Evolutionary conservation across 768 basidiomycete genomes (phyloP).

Genomic region (Psilocybe azurescens): DNA sequence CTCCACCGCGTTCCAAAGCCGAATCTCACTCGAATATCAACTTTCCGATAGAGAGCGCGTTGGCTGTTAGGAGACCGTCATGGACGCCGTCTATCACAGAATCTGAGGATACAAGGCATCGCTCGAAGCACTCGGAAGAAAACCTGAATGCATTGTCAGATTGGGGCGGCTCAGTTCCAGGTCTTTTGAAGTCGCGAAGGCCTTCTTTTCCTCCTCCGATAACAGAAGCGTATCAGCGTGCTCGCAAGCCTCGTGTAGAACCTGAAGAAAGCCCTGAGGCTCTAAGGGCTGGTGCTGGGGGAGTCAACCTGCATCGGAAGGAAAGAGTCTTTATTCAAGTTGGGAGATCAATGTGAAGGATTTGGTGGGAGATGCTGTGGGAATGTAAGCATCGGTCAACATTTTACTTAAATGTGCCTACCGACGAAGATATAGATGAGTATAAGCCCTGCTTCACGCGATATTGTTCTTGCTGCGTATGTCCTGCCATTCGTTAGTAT

Average conservation of each 20-base stretch:
- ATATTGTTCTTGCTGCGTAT: constrained; percentile 90
- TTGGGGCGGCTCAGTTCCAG: constrained; percentile 18
- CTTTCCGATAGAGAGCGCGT: not conserved
- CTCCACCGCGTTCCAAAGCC: constrained; percentile 12
- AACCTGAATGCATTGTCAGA: constrained; percentile 12
- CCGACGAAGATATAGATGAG: constrained; percentile 67
- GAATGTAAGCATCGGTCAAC: constrained; percentile 56
- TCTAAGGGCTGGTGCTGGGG: not conserved
- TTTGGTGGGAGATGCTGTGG: constrained; percentile 85
- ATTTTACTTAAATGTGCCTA: not conserved
- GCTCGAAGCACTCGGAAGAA: constrained; percentile 24
- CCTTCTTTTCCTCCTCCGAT: constrained; percentile 25
- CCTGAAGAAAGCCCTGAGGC: constrained; percentile 15
- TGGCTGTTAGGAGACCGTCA: constrained; percentile 26
- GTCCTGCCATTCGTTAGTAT: constrained; percentile 25
- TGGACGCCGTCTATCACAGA: constrained; percentile 32
- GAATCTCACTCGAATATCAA: not conserved
- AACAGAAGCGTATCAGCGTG: constrained; percentile 19
- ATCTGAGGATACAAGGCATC: constrained; percentile 21
- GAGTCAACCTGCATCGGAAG: constrained; percentile 44
- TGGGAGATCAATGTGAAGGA: constrained; percentile 82
- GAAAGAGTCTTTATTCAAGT: constrained; percentile 59
- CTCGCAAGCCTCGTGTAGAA: constrained; percentile 22
- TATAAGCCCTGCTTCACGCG: constrained; percentile 86
- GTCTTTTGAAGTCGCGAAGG: constrained; percentile 19